Conservation (phyloP, 768 basidiomycete species). For the Agaricus bisporus region DNA sequence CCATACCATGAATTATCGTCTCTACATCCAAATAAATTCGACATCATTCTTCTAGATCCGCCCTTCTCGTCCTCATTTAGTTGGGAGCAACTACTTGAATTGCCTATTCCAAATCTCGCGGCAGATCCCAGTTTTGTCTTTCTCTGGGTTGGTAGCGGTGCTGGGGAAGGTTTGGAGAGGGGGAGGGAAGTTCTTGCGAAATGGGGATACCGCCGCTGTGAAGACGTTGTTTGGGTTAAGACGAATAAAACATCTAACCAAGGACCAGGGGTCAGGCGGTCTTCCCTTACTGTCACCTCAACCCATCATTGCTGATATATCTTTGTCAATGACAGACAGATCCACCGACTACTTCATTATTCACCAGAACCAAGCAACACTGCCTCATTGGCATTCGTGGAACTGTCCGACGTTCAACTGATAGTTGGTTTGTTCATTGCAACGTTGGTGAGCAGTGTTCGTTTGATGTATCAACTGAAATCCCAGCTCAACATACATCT, state of each 20-base stretch:
- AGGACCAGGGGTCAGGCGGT: constrained; percentile 65
- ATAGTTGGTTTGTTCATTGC: constrained; percentile 96
- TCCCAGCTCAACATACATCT: background rate
- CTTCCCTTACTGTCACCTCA: background rate
- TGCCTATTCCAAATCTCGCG: constrained; percentile 78
- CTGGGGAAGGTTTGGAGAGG: constrained; percentile 84
- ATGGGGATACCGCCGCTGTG: constrained; percentile 94
- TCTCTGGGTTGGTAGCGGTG: constrained; percentile 92
- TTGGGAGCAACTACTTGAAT: constrained; percentile 77
- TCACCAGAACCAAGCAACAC: constrained; percentile 91
- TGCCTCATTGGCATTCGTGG: constrained; percentile 97
- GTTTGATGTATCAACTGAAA: background rate
- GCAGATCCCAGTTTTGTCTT: constrained; percentile 93
- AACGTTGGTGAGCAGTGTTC: constrained; percentile 71
- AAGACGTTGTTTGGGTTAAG: constrained; percentile 99
- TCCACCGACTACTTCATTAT: constrained; percentile 76
- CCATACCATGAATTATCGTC: constrained; percentile 49
- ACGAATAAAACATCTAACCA: constrained; percentile 71
- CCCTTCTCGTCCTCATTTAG: constrained; percentile 82
- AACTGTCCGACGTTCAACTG: constrained; percentile 90
- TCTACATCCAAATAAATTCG: constrained; percentile 70
- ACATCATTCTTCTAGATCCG: constrained; percentile 87
- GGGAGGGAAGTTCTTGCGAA: constrained; percentile 86
- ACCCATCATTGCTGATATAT: constrained; percentile 1
- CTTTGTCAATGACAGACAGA: constrained; percentile 51